phyloP scores from a whole-genome alignment of 2,329 filamentous ascomycete species.

The Stenocarpella maydis region DNA sequence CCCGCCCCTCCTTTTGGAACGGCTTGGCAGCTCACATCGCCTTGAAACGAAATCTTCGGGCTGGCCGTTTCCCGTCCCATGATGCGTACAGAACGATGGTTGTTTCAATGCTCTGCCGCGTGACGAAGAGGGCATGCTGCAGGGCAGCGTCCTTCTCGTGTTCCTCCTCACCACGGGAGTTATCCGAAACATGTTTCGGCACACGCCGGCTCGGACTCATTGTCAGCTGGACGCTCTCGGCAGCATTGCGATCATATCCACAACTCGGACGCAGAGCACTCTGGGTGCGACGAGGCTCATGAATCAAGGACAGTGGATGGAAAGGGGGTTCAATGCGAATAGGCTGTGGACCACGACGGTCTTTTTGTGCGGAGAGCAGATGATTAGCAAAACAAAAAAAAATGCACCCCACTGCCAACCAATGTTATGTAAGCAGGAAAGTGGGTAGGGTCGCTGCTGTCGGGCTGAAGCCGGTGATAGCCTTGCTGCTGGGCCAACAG shows the following conservation, averaged over 20 bases:
- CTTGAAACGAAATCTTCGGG: constrained; percentile 17
- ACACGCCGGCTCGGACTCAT: constrained; percentile 16
- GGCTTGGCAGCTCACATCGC: constrained; percentile 24
- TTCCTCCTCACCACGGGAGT: constrained; percentile 5
- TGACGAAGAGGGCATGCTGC: constrained; percentile 8
- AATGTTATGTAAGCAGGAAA: constrained; percentile 5
- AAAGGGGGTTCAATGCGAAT: not conserved
- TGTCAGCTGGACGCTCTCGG: not conserved
- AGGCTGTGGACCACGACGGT: not conserved
- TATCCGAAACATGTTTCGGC: constrained; percentile 24
- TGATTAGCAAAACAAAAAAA: not conserved
- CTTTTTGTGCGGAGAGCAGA: not conserved
- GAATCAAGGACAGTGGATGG: not conserved
- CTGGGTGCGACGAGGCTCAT: constrained; percentile 14
- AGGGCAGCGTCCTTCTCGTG: constrained; percentile 12
- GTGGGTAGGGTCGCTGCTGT: constrained; percentile 12
- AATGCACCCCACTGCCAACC: not conserved
- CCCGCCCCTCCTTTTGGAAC: constrained; percentile 18
- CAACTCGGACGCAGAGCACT: constrained; percentile 1
- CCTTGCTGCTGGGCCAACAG: constrained; percentile 25
- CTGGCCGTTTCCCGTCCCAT: constrained; percentile 11
- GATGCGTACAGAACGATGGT: not conserved
- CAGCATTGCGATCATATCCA: constrained; percentile 20
- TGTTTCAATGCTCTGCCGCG: constrained; percentile 10
- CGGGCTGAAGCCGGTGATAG: constrained; percentile 29